phyloP scores from a whole-genome alignment of 306 rosid species.

The Chamaecrista fasciculata region DNA sequence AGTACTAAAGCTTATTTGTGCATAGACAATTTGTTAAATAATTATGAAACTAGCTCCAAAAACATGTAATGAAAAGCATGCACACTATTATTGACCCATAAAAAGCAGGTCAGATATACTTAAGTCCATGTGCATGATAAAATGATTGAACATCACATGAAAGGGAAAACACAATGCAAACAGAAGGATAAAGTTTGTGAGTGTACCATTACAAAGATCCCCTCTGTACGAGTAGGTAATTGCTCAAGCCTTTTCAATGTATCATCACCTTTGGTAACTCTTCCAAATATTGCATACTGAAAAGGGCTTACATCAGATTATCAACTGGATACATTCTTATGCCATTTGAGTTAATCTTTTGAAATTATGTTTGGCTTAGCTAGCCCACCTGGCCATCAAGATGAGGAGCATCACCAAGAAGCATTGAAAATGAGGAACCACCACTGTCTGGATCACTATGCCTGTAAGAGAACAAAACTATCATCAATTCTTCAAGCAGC shows the following conservation, averaged over 20 bases:
- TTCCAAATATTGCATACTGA: constrained; percentile 95
- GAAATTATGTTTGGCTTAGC: constrained; percentile 22
- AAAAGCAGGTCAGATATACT: not conserved
- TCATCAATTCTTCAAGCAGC: not conserved
- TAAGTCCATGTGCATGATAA: not conserved
- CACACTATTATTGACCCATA: not conserved
- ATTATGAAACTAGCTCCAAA: constrained; percentile 4
- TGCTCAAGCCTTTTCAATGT: constrained; percentile 78
- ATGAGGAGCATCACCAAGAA: constrained; percentile 91
- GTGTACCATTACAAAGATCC: constrained; percentile 88
- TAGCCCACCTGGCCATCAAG: constrained; percentile 71
- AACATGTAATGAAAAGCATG: constrained; percentile 1
- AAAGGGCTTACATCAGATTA: constrained; percentile 31
- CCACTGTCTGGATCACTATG: constrained; percentile 79
- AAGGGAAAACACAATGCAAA: constrained; percentile 5
- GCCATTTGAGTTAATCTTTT: constrained; percentile 15
- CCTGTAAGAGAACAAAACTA: constrained; percentile 40
- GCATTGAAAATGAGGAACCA: constrained; percentile 79
- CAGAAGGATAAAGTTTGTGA: constrained; percentile 27
- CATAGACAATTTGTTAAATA: constrained; percentile 15
- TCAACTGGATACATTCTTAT: constrained; percentile 28
- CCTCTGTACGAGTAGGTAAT: constrained; percentile 84
- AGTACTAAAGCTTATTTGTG: constrained; percentile 12
- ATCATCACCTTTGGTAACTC: constrained; percentile 84
- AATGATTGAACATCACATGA: constrained; percentile 22